phyloP scores from a whole-genome alignment of 257 asterid species.

The Penstemon davidsonii region DNA sequence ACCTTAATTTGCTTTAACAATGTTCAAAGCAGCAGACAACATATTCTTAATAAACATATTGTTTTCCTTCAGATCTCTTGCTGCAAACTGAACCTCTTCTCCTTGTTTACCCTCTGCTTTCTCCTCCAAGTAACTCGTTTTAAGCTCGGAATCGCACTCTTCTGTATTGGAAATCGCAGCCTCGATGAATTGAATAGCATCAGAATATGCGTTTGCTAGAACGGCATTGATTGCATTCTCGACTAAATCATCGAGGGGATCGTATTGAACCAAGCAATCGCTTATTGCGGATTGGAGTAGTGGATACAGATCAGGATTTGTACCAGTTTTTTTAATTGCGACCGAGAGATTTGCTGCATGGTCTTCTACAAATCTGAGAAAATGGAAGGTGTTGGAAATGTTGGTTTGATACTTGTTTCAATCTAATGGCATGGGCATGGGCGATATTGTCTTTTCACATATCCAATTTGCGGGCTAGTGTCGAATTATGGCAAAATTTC shows the following conservation, averaged over 20 bases:
- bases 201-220: constrained; percentile 18
- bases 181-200: constrained; percentile 33
- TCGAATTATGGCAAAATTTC: too few relatives aligned
- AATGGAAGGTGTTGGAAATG: neutral
- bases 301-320: constrained; percentile 28
- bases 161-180: constrained; percentile 41
- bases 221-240: constrained; percentile 45
- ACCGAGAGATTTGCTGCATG: constrained; percentile 36
- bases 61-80: constrained; percentile 23
- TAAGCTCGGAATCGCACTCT: constrained; percentile 34
- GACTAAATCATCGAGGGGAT: constrained; percentile 50
- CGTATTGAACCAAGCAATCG: constrained; percentile 55
- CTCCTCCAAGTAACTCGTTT: constrained; percentile 25
- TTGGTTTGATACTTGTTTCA: too few relatives aligned
- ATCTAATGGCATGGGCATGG: too few relatives aligned
- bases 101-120: constrained; percentile 13
- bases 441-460: too few relatives aligned
- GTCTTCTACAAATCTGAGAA: constrained; percentile 34
- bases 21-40: constrained; percentile 38
- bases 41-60: constrained; percentile 25
- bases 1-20: constrained; percentile 24
- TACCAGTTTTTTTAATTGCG: constrained; percentile 5
- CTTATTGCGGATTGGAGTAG: constrained; percentile 42
- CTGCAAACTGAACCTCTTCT: constrained; percentile 5
- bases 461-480: too few relatives aligned